These are phyloP conservation scores for Pulveroboletus frians DNA, from an alignment of 768 basidiomycete species.

Conservation along the genomic window DNA sequence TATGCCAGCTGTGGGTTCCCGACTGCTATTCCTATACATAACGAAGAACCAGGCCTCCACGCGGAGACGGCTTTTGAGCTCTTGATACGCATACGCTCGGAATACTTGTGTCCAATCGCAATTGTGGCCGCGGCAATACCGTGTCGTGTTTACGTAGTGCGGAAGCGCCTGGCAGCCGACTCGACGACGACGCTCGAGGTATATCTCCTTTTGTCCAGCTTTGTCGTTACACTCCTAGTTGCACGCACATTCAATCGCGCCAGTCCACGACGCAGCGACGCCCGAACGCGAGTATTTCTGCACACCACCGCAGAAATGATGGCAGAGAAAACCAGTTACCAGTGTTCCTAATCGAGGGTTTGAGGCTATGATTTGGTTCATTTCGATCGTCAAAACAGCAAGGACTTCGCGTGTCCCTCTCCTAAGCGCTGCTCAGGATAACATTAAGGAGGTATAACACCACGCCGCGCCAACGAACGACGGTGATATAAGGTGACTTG, in stretches of 20 bases:
- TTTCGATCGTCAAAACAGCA: constrained; percentile 16
- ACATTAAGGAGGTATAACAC: constrained; percentile 4
- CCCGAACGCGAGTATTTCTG: too few species aligned
- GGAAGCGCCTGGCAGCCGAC: neutral
- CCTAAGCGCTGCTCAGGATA: constrained; percentile 4
- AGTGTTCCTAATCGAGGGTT: neutral
- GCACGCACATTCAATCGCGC: too few species aligned
- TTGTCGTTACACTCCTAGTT: too few species aligned
- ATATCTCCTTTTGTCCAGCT: too few species aligned
- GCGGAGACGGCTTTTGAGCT: neutral
- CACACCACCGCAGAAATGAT: neutral
- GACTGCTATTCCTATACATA: neutral
- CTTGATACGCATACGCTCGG: neutral
- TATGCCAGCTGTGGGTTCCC: neutral
- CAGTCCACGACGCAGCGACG: too few species aligned
- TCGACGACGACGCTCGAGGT: neutral
- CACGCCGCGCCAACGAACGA: constrained; percentile 3
- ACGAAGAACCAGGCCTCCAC: neutral
- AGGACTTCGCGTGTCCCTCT: constrained; percentile 14
- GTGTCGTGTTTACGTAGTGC: neutral
- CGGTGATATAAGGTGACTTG: constrained; percentile 16
- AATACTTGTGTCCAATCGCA: neutral
- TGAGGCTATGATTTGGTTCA: constrained; percentile 17
- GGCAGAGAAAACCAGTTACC: neutral
- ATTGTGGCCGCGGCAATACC: neutral